Base-by-base conservation (phyloP, 768 basidiomycete genomes). In the Kwoniella europaea region DNA sequence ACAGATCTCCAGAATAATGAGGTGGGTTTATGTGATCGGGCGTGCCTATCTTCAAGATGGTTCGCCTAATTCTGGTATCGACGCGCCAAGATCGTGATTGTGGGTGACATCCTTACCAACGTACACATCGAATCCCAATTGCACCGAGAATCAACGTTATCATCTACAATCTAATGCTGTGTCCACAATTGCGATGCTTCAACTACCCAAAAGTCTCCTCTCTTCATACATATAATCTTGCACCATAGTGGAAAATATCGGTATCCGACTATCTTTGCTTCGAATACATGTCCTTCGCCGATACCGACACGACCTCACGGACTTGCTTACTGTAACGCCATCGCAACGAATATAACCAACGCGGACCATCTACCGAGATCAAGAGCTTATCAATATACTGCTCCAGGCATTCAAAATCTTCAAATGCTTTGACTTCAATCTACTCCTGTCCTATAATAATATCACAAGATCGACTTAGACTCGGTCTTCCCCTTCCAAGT, bases 101-200 rank as follows among this genome's bases (percentile, higher is more conserved):
- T 55, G 54, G 54, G 59, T 61, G 59, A 61, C 59, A 61, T 61
- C 59, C 59, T 61, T 58, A 55, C 54, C 20, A 10, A 58, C 15
- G 24, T 27, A 13, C 12, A n/a, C 57, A 29, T 41, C 24, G 42
- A 16, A 27, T 10, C 57, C 57, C 15, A 59, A 7, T 35, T 35
- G 35, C 35, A 35, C 35, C 35, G 35, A 35, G 35, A 35, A 35
- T 35, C 35, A 35, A 13, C 12, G 46, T 15, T 50, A 50, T 50
- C 46, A 50, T 50, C 35, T 35, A 35, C 35, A 35, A 35, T 15
- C 57, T 15, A 43, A 61, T 43, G 59, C 59, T 61, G 59, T 61
- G 59, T 61, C 35, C 4, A 61, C 59, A 0, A 61, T 16, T 61
- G 59, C 59, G 4, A 61, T 61, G 59, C 59, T 50, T 50, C 46